Conservation (phyloP, 495 filamentous ascomycete genomes). For the Daldinia loculata region DNA sequence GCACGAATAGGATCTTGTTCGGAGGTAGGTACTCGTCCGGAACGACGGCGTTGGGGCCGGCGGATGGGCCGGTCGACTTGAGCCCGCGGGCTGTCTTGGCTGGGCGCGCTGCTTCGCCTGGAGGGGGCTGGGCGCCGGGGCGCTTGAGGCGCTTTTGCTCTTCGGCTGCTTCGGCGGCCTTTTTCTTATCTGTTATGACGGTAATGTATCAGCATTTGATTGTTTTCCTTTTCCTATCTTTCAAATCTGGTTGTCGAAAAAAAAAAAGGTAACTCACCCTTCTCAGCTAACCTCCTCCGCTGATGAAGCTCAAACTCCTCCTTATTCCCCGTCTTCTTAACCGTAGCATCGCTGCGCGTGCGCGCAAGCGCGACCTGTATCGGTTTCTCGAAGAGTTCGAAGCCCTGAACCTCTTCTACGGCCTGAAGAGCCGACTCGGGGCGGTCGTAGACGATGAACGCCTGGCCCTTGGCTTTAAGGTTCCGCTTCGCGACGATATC, state of each 20-base stretch:
- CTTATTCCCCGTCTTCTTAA: constrained; percentile 72
- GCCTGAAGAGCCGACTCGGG: constrained; percentile 78
- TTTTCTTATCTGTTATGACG: constrained; percentile 78
- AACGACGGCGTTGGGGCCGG: constrained; percentile 69
- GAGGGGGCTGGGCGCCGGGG: constrained; percentile 61
- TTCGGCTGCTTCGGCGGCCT: constrained; percentile 84
- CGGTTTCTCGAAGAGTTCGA: constrained; percentile 92
- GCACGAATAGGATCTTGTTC: constrained; percentile 97
- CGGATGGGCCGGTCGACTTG: constrained; percentile 69
- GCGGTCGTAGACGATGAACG: constrained; percentile 92
- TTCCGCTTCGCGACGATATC: constrained; percentile 94
- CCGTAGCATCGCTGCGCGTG: constrained; percentile 88
- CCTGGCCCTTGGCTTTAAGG: constrained; percentile 92
- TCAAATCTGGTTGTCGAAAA: not conserved
- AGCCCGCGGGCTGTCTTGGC: constrained; percentile 80
- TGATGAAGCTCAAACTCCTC: constrained; percentile 92
- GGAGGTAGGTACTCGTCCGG: constrained; percentile 97
- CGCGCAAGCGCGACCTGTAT: constrained; percentile 89
- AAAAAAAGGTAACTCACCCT: constrained; percentile 67
- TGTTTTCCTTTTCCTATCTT: not conserved
- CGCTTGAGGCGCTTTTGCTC: constrained; percentile 85
- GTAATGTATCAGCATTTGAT: constrained; percentile 1
- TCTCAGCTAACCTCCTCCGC: constrained; percentile 84
- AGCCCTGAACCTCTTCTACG: constrained; percentile 90
- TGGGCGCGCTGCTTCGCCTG: constrained; percentile 66